Evolutionary conservation across 2,329 filamentous ascomycete species (phyloP), one percentile per base, ranked within the genome.

Genomic region (Venturia pyrina): DNA sequence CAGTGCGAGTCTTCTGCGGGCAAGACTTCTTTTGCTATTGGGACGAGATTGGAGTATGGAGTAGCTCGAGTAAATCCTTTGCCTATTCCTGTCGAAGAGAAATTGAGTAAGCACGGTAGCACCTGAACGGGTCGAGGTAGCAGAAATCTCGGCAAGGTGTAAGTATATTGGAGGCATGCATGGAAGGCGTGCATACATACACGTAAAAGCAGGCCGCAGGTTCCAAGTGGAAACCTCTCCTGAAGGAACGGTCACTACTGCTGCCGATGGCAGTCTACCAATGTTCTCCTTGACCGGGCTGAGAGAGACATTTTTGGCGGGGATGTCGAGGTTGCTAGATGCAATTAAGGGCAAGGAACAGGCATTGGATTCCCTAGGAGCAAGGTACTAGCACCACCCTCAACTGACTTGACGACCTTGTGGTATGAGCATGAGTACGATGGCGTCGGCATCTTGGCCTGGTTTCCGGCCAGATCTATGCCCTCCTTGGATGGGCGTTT

Each of bases 301-400:
- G 63, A 65, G 63, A 28, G 13, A 41, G 37, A 41, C 63, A 65
- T 65, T 50, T 53, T 44, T 56, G 50, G 63, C 41, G 63, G 63
- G 50, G 63, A 65, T 48, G 41, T 40, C 32, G 62, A 59, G 53
- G 53, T 59, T 59, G 53, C 53, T 59, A 59, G 53, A 59, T 59
- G 53, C 53, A 59, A 59, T 37, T 19, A 37, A 37, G 53, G n/a
- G 10, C 40, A 62, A 40, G 34, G 60, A 37, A 62, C 60, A 62
- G 60, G 60, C 40, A 62, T 43, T 43, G n/a, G n/a, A 24, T 28
- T 28, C 28, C 48, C 60, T 21, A 62, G 19, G 37, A 62, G 37
- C 60, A 41, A 43, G 37, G 37, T 40, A 40, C 37, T 40, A 40
- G 37, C 37, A 40, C 37, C 60, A 62, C 32, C 50, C 34, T 15